Evolutionary conservation across 768 basidiomycete genomes (phyloP).

Genomic region (Dentipellis sp.): DNA sequence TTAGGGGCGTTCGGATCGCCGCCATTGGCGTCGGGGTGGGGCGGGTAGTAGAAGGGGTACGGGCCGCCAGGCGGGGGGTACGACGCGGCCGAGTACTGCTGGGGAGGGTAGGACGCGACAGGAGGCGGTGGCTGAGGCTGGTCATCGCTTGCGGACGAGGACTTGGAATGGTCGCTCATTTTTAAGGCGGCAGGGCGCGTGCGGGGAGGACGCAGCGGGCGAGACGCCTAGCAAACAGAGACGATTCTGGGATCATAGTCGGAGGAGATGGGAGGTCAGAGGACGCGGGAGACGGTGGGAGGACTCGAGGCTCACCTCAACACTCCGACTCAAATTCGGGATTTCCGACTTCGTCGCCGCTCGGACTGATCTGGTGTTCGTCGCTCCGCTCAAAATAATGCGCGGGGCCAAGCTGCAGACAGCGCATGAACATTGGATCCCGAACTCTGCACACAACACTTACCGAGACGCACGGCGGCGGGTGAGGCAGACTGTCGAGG

Average conservation of each 20-base stretch:
- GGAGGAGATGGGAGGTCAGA: background rate
- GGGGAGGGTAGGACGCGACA: slow-evolving; percentile 11
- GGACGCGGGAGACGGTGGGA: background rate
- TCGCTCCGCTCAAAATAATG: slow-evolving; percentile 14
- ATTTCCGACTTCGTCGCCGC: slow-evolving; percentile 18
- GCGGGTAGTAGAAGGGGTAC: slow-evolving; percentile 14
- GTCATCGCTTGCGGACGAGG: slow-evolving; percentile 3
- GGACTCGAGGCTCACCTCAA: slow-evolving; percentile 7
- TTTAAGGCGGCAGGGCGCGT: background rate
- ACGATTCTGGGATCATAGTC: background rate
- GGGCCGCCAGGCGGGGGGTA: slow-evolving; percentile 12
- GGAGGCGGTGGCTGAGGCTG: slow-evolving; percentile 7
- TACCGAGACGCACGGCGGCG: background rate
- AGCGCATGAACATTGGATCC: background rate
- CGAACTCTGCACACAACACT: background rate
- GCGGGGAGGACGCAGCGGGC: background rate
- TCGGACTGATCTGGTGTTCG: slow-evolving; percentile 10
- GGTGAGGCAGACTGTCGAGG: background rate
- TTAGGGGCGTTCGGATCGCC: slow-evolving; percentile 6
- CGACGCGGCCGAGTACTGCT: slow-evolving; percentile 6
- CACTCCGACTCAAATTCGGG: slow-evolving; percentile 11
- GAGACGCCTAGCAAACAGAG: background rate
- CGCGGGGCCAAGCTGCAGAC: background rate
- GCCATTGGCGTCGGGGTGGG: slow-evolving; percentile 10
- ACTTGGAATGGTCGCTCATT: slow-evolving; percentile 15